A percentile compares a stretch with the other conserved stretches of the same genome.
These are phyloP conservation scores for Gloeopeniophorella convolvens DNA, from an alignment of 768 basidiomycete genomes.

Conservation along the genomic window DNA sequence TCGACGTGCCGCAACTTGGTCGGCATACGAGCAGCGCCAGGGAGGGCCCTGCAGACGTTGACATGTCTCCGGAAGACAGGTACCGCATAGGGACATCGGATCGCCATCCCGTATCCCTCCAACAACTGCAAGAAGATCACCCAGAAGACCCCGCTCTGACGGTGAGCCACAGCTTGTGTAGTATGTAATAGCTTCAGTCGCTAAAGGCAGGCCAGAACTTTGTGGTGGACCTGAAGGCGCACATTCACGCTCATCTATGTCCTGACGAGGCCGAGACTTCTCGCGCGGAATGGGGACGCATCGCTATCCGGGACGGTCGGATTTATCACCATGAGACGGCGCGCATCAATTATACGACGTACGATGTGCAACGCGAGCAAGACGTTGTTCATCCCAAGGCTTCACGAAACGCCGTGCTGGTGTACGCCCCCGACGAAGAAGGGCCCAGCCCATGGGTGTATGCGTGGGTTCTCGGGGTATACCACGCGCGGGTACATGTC, in stretches of 20 bases:
- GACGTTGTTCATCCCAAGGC: slow-evolving; percentile 20
- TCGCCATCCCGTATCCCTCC: background rate
- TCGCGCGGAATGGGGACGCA: background rate
- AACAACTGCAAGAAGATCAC: background rate
- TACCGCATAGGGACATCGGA: slow-evolving; percentile 1
- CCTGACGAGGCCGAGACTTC: background rate
- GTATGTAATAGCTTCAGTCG: too few relatives aligned
- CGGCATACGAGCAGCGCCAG: too few relatives aligned
- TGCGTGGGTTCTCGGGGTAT: slow-evolving; percentile 14
- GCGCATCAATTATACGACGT: slow-evolving; percentile 24
- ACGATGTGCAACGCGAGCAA: slow-evolving; percentile 18
- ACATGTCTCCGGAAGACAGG: background rate
- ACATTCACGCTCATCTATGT: slow-evolving; percentile 22
- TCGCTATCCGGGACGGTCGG: slow-evolving; percentile 17
- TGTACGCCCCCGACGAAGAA: slow-evolving; percentile 13
- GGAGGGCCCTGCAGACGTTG: too few relatives aligned
- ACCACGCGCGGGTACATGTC: background rate
- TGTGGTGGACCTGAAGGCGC: slow-evolving; percentile 18
- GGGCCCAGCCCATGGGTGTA: slow-evolving; percentile 22
- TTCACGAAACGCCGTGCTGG: slow-evolving; percentile 17
- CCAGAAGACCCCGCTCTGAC: background rate
- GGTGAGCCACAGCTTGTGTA: too few relatives aligned
- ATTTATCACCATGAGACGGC: slow-evolving; percentile 22
- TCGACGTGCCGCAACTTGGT: background rate
- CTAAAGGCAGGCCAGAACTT: slow-evolving; percentile 9